Conservation (phyloP, 2,329 filamentous ascomycete species). For the Tolypocladium capitatum region DNA sequence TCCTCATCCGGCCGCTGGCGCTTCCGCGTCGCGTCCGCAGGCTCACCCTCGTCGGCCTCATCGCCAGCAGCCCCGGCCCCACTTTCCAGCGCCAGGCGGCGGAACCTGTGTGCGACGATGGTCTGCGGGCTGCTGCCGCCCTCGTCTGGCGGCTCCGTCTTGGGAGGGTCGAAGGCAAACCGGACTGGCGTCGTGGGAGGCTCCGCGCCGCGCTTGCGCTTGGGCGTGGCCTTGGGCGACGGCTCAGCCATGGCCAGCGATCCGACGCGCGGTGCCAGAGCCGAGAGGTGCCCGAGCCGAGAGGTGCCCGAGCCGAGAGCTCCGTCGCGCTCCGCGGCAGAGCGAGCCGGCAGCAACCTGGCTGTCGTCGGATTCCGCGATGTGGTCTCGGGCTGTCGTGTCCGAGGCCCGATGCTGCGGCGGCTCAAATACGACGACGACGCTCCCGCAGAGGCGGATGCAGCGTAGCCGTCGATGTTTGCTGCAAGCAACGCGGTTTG, state of each 20-base stretch:
- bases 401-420: neutral
- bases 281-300: too few species aligned
- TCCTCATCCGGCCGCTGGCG: conserved; percentile 2
- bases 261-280: neutral
- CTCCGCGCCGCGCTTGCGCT: conserved; percentile 31
- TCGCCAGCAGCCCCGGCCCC: conserved; percentile 30
- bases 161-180: conserved; percentile 33
- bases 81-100: conserved; percentile 32
- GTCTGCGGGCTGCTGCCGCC: conserved; percentile 40
- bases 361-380: neutral
- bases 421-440: neutral
- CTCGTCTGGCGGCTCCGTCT: conserved; percentile 23
- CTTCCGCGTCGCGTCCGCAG: conserved; percentile 10
- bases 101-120: conserved; percentile 38
- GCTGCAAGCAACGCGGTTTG: neutral
- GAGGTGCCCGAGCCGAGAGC: neutral
- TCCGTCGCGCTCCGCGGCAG: neutral
- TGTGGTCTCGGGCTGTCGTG: neutral
- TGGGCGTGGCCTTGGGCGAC: conserved; percentile 22
- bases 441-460: neutral
- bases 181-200: conserved; percentile 18
- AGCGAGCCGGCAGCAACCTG: neutral
- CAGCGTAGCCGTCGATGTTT: neutral
- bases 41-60: conserved; percentile 14
- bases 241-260: conserved; percentile 7